These are phyloP conservation scores for Solanum paucissectum DNA, from an alignment of 257 asterid species.

Conservation along the genomic window DNA sequence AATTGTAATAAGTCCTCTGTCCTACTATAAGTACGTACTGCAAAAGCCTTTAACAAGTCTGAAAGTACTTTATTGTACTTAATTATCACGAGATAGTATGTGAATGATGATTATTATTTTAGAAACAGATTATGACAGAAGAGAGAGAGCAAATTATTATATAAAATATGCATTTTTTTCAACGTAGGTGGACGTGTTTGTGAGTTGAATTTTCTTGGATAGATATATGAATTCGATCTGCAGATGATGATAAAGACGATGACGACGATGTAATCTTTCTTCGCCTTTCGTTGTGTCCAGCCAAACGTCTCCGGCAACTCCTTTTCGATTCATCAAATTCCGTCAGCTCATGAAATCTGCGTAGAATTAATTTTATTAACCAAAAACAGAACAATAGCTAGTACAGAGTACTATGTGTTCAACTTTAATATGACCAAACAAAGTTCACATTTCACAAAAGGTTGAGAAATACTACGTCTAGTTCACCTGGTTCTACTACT, in stretches of 20 bases:
- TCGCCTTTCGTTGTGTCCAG: slow-evolving; percentile 63
- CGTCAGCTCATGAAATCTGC: slow-evolving; percentile 24
- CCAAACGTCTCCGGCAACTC: slow-evolving; percentile 30
- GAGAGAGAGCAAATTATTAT: slow-evolving; percentile 54
- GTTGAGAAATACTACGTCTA: not conserved
- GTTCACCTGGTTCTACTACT: not conserved
- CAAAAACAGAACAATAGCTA: not conserved
- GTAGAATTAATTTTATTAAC: not conserved
- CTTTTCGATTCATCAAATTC: slow-evolving; percentile 28
- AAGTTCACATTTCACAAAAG: not conserved
- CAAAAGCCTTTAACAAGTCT: not conserved
- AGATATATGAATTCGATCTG: slow-evolving; percentile 18
- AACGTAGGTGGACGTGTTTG: slow-evolving; percentile 38
- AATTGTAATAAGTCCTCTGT: not conserved
- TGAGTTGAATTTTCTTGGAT: slow-evolving; percentile 36
- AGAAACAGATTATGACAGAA: slow-evolving; percentile 49
- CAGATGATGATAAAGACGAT: slow-evolving; percentile 7
- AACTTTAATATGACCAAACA: not conserved
- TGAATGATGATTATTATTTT: not conserved
- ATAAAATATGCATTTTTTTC: not conserved
- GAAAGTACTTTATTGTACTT: not conserved
- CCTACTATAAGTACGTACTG: not conserved
- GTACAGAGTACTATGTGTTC: not conserved
- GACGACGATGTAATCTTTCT: slow-evolving; percentile 19
- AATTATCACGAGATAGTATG: not conserved